phyloP scores from a whole-genome alignment of 768 basidiomycete species.

The Russula ochroleuca region DNA sequence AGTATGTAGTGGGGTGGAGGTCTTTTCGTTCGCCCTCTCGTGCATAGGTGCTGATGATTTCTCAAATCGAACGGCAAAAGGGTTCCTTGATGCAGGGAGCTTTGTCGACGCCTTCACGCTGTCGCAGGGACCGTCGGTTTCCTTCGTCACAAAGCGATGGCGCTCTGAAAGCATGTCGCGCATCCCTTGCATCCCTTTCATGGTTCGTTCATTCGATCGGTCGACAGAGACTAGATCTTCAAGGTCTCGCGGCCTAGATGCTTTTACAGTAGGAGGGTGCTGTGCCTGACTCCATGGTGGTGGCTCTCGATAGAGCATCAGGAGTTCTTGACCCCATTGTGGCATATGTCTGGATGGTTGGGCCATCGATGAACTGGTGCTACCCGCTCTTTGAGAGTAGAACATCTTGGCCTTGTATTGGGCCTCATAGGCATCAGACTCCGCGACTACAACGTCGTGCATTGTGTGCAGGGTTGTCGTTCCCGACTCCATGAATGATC shows the following conservation, averaged over 20 bases:
- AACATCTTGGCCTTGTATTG: conserved; percentile 8
- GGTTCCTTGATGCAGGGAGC: conserved; percentile 3
- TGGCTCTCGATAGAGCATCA: conserved; percentile 27
- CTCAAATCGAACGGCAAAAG: conserved; percentile 3
- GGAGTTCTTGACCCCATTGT: conserved; percentile 23
- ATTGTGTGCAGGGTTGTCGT: background rate
- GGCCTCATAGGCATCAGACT: background rate
- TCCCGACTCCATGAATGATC: background rate
- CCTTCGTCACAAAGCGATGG: background rate
- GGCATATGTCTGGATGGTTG: background rate
- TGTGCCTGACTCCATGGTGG: conserved; percentile 23
- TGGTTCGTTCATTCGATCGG: background rate
- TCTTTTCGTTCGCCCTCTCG: background rate
- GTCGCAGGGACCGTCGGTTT: background rate
- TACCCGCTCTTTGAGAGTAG: background rate
- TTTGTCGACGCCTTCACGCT: background rate
- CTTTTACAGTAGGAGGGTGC: conserved; percentile 1
- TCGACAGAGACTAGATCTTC: background rate
- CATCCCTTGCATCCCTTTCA: conserved; percentile 5
- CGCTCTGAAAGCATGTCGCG: conserved; percentile 13
- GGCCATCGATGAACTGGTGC: background rate
- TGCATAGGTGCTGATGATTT: background rate
- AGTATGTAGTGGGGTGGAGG: background rate
- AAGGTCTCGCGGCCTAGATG: background rate
- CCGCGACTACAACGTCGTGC: background rate